Evolutionary conservation across 2,329 filamentous ascomycete genomes (phyloP), one percentile per base, ranked within the genome.

Genomic region (Fusarium praegraminearum): DNA sequence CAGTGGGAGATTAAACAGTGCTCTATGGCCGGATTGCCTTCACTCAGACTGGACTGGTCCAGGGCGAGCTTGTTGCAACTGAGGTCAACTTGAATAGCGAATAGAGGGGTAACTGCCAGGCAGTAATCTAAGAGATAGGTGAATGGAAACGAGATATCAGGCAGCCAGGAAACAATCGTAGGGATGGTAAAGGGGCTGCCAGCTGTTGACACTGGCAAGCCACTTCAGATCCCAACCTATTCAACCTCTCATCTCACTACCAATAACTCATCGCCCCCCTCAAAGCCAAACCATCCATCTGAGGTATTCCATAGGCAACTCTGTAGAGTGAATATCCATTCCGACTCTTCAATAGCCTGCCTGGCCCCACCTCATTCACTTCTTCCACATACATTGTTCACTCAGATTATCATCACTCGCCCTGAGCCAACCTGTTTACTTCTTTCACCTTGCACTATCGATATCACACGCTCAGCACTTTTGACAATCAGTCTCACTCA

Each of bases 161-260:
- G 18, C 43, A 46, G 16, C 32, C 13, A 49, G 7, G 33, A 40
- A 20, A 64, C n/a, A 24, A 43, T 26, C 13, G 10, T 7, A 22
- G 28, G 12, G 41, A 28, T 33, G 22, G 43, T 28, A 35, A 46
- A 33, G 50, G 55, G 33, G 49, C 30, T 33, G 16, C 22, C 32
- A 22, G 36, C 18, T 43, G 45, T 26, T 59, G 53, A 8, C 67
- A 70, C 57, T 70, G 57, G 18, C 50, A 64, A n/a, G 15, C 35
- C 50, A 62, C 36, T 69, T 44, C 51, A 26, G 44, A 26, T 26
- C 18, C 22, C 13, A 44, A 18, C 15, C 13, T 28, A 61, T 20
- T 41, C n/a, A 43, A 57, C 28, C 22, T 32, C 7, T 32, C 20
- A 20, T 32, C 28, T 5, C 12, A 13, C 11, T 9, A 7, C n/a